A percentile compares a stretch with the other conserved stretches of the same genome.
Conservation (phyloP, 148 eudicot genomes). For the Mesembryanthemum crystallinum region DNA sequence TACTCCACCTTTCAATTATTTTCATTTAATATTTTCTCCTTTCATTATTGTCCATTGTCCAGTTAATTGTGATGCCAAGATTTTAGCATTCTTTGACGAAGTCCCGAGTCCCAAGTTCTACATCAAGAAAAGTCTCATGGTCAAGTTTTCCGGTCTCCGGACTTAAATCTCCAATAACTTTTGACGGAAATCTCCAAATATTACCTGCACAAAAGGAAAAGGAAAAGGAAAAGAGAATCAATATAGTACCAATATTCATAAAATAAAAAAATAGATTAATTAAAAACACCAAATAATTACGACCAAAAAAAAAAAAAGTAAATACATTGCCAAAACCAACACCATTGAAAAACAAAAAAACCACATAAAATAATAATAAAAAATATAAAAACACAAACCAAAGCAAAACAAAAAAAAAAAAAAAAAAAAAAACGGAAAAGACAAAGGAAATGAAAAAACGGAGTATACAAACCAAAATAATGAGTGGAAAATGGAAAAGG, state of each 20-base stretch:
- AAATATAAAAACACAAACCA: no score
- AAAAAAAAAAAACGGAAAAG: neutral
- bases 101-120: neutral
- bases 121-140: neutral
- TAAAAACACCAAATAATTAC: neutral
- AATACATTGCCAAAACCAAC: neutral
- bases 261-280: neutral
- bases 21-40: no score
- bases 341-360: neutral
- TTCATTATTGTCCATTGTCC: no score
- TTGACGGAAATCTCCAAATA: neutral
- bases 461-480: neutral
- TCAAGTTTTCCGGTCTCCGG: neutral
- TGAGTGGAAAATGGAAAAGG: neutral
- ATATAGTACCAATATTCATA: no score
- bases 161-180: neutral
- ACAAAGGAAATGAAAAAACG: neutral
- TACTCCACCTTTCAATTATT: no score
- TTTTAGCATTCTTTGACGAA: no score
- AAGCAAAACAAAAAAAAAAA: no score
- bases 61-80: neutral
- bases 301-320: neutral
- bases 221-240: neutral
- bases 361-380: no score
- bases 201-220: slow-evolving; percentile 2